Evolutionary conservation across 495 filamentous ascomycete genomes (phyloP), one percentile per base, ranked within the genome.

Genomic region (Podospora appendiculata): DNA sequence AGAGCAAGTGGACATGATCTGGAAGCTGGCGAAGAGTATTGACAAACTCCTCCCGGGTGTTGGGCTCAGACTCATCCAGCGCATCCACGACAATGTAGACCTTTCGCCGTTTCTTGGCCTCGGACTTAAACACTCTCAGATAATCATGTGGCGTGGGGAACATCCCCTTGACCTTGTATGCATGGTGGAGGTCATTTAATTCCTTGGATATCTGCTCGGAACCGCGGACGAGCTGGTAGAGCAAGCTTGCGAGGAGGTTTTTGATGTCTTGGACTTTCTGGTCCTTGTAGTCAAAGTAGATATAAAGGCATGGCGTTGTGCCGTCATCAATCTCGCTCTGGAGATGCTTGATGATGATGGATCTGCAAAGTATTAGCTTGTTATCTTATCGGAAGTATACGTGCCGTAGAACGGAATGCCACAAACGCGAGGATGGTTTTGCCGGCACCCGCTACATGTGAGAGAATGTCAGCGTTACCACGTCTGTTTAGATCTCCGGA

Each of bases 241-340:
- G 45, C 5, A 47, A 14, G 13, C 32, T 35, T 8, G 45, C 6
- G 8, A 47, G n/a, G n/a, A 47, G 25, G 45, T 36, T 47, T 10
- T 47, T 47, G 25, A 38, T 8, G 33, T 47, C 45, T 14, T 47
- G 32, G 4, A 11, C n/a, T 14, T 38, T 47, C 32, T 25, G 25
- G 25, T 47, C 32, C 14, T 32, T 34, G 45, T 35, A 32, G 45
- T 47, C 45, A 47, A 47, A 47, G 13, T 47, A 47, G 16, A 47
- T 14, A 25, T 47, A 47, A 3, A 34, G 45, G 14, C 45, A 47
- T 8, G 45, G 16, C 11, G 4, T 44, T 10, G 41, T 44, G 41
- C 41, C 41, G 16, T 35, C 14, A 17, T 35, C 32, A 1, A 5
- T 34, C 45, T 47, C 25, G 8, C 12, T 47, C 32, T 34, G 13